Evolutionary conservation across 441 rosid species (phyloP).

Genomic region (Francoa sonchifolia): DNA sequence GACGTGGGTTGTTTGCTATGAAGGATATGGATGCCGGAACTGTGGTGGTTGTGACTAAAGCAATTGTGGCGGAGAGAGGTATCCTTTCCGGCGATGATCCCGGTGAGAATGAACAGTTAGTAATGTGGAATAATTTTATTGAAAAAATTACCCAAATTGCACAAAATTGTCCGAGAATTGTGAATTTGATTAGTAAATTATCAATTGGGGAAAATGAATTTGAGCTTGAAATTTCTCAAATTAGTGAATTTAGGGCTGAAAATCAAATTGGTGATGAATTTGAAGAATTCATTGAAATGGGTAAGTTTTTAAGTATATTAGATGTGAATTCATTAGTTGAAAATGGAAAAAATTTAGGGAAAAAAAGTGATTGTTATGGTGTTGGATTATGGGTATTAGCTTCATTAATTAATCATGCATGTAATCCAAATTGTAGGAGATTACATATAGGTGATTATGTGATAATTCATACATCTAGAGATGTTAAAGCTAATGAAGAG

Average conservation of each 20-base stretch:
- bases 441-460: constrained; percentile 59
- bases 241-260: constrained; percentile 37
- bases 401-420: constrained; percentile 81
- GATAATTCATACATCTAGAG: constrained; percentile 63
- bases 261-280: constrained; percentile 20
- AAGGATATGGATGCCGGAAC: constrained; percentile 61
- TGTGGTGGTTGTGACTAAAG: constrained; percentile 53
- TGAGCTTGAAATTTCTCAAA: constrained; percentile 41
- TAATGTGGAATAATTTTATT: constrained; percentile 81
- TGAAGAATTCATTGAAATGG: constrained; percentile 20
- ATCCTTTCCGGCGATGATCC: constrained; percentile 43
- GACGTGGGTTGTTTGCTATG: constrained; percentile 70
- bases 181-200: constrained; percentile 24
- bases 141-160: constrained; percentile 37
- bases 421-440: constrained; percentile 61
- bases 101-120: constrained; percentile 44
- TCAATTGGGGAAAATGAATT: constrained; percentile 57
- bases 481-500: constrained; percentile 75
- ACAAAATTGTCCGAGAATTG: constrained; percentile 32
- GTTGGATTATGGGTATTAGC: constrained; percentile 70
- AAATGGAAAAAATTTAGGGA: constrained; percentile 64
- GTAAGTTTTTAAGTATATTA: constrained; percentile 43
- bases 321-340: constrained; percentile 88
- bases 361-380: constrained; percentile 63
- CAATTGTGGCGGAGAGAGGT: constrained; percentile 68